Evolutionary conservation across 352 stramenopile genomes (phyloP).

Genomic region (Globisporangium uncinulatum): DNA sequence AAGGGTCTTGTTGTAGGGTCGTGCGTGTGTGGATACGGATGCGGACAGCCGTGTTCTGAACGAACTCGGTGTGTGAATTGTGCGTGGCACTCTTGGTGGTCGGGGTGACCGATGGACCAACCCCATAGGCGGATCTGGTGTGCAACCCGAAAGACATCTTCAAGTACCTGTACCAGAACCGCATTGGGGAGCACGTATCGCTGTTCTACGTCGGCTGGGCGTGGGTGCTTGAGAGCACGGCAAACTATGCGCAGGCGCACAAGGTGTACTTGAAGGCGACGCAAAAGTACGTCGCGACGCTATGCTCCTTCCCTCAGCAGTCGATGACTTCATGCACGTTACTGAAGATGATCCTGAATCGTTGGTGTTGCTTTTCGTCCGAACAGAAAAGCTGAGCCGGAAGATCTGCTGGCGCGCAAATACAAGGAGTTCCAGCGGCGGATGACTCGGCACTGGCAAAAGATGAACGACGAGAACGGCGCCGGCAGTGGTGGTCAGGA

Average conservation of each 20-base stretch:
- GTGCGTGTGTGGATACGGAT: not conserved
- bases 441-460: constrained; percentile 79
- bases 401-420: constrained; percentile 62
- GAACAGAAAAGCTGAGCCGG: constrained; percentile 56
- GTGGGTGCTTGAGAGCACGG: constrained; percentile 74
- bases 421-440: constrained; percentile 82
- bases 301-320: not conserved
- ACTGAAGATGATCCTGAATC: not conserved
- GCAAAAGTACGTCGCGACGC: constrained; percentile 56
- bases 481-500: constrained; percentile 19
- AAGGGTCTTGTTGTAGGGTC: not conserved
- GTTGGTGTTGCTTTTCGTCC: constrained; percentile 6
- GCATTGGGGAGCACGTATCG: constrained; percentile 73
- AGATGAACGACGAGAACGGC: constrained; percentile 43
- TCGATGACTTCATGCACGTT: not conserved
- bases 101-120: not conserved
- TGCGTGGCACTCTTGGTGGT: not conserved
- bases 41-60: not conserved
- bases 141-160: constrained; percentile 87
- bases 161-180: constrained; percentile 85
- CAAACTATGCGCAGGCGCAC: constrained; percentile 77
- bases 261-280: constrained; percentile 85
- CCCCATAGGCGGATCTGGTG: constrained; percentile 69
- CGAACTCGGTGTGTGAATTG: not conserved
- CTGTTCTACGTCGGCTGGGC: constrained; percentile 87